Evolutionary conservation across 2,329 filamentous ascomycete genomes (phyloP).

Genomic region (Cercospora sp.): DNA sequence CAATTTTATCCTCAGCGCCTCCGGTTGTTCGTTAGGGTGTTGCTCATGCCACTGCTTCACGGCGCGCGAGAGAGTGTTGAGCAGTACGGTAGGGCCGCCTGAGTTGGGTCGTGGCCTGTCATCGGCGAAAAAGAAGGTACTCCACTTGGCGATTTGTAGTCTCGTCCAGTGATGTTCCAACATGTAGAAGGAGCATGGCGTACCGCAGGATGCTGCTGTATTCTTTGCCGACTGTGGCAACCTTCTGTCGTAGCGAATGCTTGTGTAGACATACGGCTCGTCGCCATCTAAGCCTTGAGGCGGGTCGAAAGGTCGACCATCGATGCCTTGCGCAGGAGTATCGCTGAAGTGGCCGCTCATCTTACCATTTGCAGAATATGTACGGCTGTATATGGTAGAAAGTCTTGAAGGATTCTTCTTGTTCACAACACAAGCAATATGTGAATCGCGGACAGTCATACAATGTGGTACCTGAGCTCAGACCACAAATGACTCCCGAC

Average conservation of each 20-base stretch:
- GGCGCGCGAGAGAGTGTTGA: slow-evolving; percentile 38
- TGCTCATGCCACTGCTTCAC: slow-evolving; percentile 39
- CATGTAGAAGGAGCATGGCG: slow-evolving; percentile 42
- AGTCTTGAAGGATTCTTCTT: neutral
- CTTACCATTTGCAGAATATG: neutral
- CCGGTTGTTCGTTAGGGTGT: slow-evolving; percentile 32
- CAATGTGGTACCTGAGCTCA: neutral
- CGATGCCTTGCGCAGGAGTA: slow-evolving; percentile 3
- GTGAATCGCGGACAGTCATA: neutral
- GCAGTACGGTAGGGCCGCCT: slow-evolving; percentile 45
- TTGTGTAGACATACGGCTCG: slow-evolving; percentile 29
- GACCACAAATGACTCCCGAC: neutral
- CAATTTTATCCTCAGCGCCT: slow-evolving; percentile 51
- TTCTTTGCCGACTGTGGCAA: slow-evolving; percentile 47
- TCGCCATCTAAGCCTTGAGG: slow-evolving; percentile 15
- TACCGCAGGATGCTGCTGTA: slow-evolving; percentile 35
- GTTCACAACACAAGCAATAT: neutral
- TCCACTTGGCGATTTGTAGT: slow-evolving; percentile 50
- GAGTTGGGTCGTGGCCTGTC: slow-evolving; percentile 61
- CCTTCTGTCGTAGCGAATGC: slow-evolving; percentile 62
- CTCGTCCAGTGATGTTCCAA: slow-evolving; percentile 44
- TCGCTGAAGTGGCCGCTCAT: slow-evolving; percentile 29
- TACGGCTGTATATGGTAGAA: neutral
- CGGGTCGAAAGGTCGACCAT: neutral
- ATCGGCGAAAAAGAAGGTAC: slow-evolving; percentile 67